phyloP scores from a whole-genome alignment of 345 rosid species.

The Trapa bicornis region DNA sequence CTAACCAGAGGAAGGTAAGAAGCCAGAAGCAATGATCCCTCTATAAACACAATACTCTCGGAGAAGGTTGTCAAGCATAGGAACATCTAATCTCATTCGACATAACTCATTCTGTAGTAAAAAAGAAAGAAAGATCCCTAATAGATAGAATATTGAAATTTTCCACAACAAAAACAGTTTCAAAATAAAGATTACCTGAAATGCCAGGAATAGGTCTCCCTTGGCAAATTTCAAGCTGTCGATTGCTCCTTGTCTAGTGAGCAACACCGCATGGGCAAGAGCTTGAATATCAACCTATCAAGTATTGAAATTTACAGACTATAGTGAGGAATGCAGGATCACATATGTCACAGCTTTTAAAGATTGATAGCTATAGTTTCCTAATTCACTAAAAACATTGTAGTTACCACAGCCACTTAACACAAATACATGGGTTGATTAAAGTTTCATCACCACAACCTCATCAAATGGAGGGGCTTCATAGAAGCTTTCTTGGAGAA shows the following conservation, averaged over 20 bases:
- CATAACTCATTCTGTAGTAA: slow-evolving; percentile 79
- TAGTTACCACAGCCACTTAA: background rate
- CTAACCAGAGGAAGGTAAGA: slow-evolving; percentile 27
- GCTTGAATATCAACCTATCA: slow-evolving; percentile 87
- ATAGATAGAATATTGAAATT: background rate
- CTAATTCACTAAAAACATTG: slow-evolving; percentile 1
- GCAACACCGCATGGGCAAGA: slow-evolving; percentile 92
- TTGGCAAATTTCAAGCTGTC: slow-evolving; percentile 89
- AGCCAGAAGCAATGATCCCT: slow-evolving; percentile 61
- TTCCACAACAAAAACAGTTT: slow-evolving; percentile 1
- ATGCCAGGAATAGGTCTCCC: slow-evolving; percentile 87
- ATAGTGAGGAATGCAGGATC: background rate
- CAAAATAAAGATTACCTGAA: slow-evolving; percentile 43
- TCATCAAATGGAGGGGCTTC: slow-evolving; percentile 91
- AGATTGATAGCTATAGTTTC: background rate
- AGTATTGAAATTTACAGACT: slow-evolving; percentile 3
- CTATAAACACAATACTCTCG: slow-evolving; percentile 84
- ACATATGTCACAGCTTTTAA: background rate
- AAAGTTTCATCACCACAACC: slow-evolving; percentile 25
- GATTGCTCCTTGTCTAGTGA: slow-evolving; percentile 92
- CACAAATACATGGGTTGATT: background rate
- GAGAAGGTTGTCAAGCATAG: slow-evolving; percentile 73
- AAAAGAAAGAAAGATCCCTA: background rate
- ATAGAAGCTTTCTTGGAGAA: slow-evolving; percentile 51
- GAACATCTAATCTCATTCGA: slow-evolving; percentile 66